phyloP scores from a whole-genome alignment of 129 eudicot genomes.

The Scalesia atractyloides region DNA sequence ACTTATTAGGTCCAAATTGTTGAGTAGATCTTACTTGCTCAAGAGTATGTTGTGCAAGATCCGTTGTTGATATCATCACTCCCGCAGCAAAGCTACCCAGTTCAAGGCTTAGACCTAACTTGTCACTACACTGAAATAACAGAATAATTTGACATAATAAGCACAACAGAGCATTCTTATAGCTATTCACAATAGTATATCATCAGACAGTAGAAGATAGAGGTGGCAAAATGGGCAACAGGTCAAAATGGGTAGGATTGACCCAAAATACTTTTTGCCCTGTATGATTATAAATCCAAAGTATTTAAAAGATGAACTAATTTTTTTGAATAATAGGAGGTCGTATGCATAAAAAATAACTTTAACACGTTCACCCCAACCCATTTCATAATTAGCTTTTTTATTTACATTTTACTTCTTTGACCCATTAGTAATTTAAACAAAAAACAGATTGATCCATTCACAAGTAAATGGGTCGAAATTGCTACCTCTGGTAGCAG shows the following conservation, averaged over 20 bases:
- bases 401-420: neutral
- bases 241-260: neutral
- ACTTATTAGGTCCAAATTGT: neutral
- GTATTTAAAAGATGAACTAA: neutral
- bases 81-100: conserved; percentile 99
- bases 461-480: neutral
- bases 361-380: neutral
- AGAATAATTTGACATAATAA: neutral
- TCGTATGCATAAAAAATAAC: neutral
- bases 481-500: conserved; percentile 6
- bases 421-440: too few species aligned
- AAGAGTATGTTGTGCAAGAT: conserved; percentile 86
- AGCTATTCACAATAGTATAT: neutral
- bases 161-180: neutral
- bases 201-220: neutral
- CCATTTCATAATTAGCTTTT: neutral
- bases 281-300: neutral
- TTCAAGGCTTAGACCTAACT: conserved; percentile 90
- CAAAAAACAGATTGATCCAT: neutral
- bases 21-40: conserved; percentile 59
- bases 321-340: neutral
- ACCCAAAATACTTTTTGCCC: neutral
- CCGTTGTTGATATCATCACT: conserved; percentile 95
- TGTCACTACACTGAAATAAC: conserved; percentile 79
- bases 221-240: neutral